Evolutionary conservation across 1,139 yeast species (phyloP).

Genomic region (Kodamaea anthophila): DNA sequence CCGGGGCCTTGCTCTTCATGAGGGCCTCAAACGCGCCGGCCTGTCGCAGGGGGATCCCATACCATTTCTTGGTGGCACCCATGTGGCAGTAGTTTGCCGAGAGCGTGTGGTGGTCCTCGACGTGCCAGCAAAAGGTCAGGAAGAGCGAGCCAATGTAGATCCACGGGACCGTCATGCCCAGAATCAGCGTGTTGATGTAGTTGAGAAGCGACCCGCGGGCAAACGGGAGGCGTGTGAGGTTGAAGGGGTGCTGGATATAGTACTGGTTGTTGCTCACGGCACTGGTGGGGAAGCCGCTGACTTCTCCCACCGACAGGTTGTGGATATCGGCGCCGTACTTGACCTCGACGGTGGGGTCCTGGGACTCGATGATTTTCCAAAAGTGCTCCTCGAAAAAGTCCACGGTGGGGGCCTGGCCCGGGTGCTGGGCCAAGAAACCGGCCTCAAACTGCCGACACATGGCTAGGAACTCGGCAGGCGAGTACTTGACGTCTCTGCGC

Average conservation of each 20-base stretch:
- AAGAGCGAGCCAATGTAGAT: conserved; percentile 67
- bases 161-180: conserved; percentile 86
- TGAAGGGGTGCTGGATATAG: conserved; percentile 58
- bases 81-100: conserved; percentile 74
- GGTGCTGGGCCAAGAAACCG: conserved; percentile 27
- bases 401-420: conserved; percentile 29
- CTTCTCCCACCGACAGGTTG: conserved; percentile 51
- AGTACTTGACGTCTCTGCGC: conserved; percentile 48
- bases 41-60: conserved; percentile 57
- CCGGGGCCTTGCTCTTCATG: conserved; percentile 65
- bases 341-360: conserved; percentile 46
- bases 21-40: conserved; percentile 50
- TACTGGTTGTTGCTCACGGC: background rate
- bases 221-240: conserved; percentile 60
- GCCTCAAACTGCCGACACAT: conserved; percentile 49
- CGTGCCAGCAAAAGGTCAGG: conserved; percentile 82
- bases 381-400: conserved; percentile 49
- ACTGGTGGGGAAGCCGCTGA: conserved; percentile 59
- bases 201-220: conserved; percentile 60
- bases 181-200: conserved; percentile 53
- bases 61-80: conserved; percentile 76
- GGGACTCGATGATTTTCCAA: conserved; percentile 52
- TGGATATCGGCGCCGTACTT: conserved; percentile 79
- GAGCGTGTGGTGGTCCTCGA: conserved; percentile 73
- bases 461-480: conserved; percentile 53